Evolutionary conservation across 441 rosid species (phyloP).

Genomic region (California macrophylla): DNA sequence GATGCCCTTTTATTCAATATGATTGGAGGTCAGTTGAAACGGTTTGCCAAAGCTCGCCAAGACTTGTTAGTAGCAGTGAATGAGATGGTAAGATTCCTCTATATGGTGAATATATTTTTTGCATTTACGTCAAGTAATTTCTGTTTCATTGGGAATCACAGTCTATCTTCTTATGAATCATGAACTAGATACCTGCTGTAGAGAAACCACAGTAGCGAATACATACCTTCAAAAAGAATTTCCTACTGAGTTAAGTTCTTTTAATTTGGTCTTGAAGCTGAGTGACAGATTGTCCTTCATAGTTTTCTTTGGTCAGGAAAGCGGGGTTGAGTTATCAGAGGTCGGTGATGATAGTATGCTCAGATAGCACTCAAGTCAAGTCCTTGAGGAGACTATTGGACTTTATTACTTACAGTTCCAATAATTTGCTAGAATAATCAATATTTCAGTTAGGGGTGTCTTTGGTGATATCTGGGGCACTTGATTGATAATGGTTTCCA

Average conservation of each 20-base stretch:
- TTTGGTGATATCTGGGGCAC: not conserved
- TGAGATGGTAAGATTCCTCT: conserved; percentile 63
- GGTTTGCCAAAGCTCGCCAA: conserved; percentile 88
- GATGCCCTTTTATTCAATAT: conserved; percentile 84
- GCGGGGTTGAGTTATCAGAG: not conserved
- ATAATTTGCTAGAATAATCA: not conserved
- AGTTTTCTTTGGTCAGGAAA: not conserved
- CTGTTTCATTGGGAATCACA: not conserved
- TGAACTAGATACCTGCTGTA: not conserved
- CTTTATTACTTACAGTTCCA: not conserved
- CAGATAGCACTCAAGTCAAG: not conserved
- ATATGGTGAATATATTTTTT: conserved; percentile 10
- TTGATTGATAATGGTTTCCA: not conserved
- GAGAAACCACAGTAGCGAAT: not conserved
- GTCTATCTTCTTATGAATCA: not conserved
- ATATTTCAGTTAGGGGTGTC: not conserved
- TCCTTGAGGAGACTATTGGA: not conserved
- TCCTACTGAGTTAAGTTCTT: not conserved
- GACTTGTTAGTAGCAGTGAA: conserved; percentile 92
- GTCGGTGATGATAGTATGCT: not conserved
- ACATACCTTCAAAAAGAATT: not conserved
- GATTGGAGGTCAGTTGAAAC: conserved; percentile 91
- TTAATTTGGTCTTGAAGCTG: not conserved
- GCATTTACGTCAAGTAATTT: conserved; percentile 1
- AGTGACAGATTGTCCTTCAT: conserved; percentile 1